Conservation (phyloP, 2,329 filamentous ascomycete species). For the Drechslerella dactyloides region DNA sequence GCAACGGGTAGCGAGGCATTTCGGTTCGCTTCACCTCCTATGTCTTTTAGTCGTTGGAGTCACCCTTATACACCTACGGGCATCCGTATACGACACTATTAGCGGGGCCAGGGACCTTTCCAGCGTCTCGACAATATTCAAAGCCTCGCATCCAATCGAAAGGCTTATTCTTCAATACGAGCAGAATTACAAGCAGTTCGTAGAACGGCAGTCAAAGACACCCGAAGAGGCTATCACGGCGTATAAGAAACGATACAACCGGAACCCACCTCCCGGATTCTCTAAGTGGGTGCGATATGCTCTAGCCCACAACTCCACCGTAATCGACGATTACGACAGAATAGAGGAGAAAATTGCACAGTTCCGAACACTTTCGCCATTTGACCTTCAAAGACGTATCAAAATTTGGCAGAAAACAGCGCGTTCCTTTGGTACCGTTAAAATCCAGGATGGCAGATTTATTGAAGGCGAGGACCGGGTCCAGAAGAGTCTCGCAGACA, state of each 20-base stretch:
- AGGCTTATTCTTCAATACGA: slow-evolving; percentile 20
- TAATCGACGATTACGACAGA: slow-evolving; percentile 64
- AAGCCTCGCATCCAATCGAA: slow-evolving; percentile 37
- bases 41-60: not conserved
- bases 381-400: slow-evolving; percentile 26
- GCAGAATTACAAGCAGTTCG: slow-evolving; percentile 18
- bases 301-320: slow-evolving; percentile 57
- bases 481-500: slow-evolving; percentile 31
- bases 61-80: slow-evolving; percentile 11
- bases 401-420: slow-evolving; percentile 22
- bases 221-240: slow-evolving; percentile 39
- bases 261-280: slow-evolving; percentile 62
- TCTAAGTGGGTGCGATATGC: slow-evolving; percentile 62
- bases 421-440: slow-evolving; percentile 43
- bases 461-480: slow-evolving; percentile 23
- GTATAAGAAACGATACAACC: slow-evolving; percentile 60
- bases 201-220: slow-evolving; percentile 22
- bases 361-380: slow-evolving; percentile 56
- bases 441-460: slow-evolving; percentile 57
- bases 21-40: not conserved
- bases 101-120: slow-evolving; percentile 5
- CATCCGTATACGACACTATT: slow-evolving; percentile 24
- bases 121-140: slow-evolving; percentile 12
- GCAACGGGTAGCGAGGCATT: not conserved
- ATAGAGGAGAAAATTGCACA: slow-evolving; percentile 60